Evolutionary conservation across 768 basidiomycete species (phyloP).

Genomic region (Kwoniella europaea): DNA sequence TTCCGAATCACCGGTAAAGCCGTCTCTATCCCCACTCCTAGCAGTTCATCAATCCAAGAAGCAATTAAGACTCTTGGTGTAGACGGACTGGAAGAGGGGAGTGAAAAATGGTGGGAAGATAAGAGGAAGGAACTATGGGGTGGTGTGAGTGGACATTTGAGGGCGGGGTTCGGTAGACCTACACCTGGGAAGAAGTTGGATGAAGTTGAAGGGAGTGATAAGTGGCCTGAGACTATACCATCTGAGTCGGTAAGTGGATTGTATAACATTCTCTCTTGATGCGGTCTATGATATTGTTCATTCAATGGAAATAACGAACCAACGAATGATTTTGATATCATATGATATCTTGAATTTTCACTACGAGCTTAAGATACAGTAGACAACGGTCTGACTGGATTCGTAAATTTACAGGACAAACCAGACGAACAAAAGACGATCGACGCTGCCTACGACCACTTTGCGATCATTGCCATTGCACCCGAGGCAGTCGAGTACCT

Average conservation of each 20-base stretch:
- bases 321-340: too few species aligned
- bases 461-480: constrained; percentile 51
- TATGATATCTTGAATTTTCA: too few species aligned
- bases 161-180: constrained; percentile 54
- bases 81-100: constrained; percentile 37
- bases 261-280: too few species aligned
- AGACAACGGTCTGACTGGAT: background rate
- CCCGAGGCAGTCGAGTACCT: constrained; percentile 46
- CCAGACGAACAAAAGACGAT: constrained; percentile 46
- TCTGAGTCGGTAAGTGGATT: constrained; percentile 46
- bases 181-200: constrained; percentile 49
- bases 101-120: constrained; percentile 48
- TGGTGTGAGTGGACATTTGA: constrained; percentile 52
- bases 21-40: constrained; percentile 29
- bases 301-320: too few species aligned
- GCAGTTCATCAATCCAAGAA: constrained; percentile 14
- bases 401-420: constrained; percentile 39
- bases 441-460: constrained; percentile 44
- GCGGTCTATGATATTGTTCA: too few species aligned
- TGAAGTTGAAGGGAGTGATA: constrained; percentile 37
- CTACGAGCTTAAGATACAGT: too few species aligned
- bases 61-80: constrained; percentile 28
- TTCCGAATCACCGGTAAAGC: constrained; percentile 53
- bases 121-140: constrained; percentile 47
- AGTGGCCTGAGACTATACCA: constrained; percentile 50